These are phyloP conservation scores for Wickerhamiella musiphila DNA, from an alignment of 805 yeast genomes.

Conservation along the genomic window DNA sequence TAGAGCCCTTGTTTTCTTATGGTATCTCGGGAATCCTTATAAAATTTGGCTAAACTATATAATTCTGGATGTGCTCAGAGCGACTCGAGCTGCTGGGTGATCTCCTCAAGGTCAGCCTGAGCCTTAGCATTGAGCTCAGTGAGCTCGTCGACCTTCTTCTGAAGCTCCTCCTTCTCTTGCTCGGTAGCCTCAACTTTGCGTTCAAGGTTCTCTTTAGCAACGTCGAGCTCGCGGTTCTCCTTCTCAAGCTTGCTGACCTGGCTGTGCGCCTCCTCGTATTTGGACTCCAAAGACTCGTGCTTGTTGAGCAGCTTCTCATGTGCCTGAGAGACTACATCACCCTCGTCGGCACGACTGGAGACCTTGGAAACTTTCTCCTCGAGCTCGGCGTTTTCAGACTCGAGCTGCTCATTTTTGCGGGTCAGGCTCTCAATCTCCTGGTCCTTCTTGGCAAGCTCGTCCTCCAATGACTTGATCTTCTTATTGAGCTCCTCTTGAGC, in stretches of 20 bases:
- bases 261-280: slow-evolving; percentile 76
- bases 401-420: slow-evolving; percentile 80
- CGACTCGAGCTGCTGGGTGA: slow-evolving; percentile 84
- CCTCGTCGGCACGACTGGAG: slow-evolving; percentile 80
- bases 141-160: slow-evolving; percentile 78
- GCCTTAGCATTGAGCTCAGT: slow-evolving; percentile 66
- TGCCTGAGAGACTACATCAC: slow-evolving; percentile 70
- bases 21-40: too few relatives aligned
- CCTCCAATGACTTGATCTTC: slow-evolving; percentile 78
- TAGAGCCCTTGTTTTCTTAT: too few relatives aligned
- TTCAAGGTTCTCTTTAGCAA: slow-evolving; percentile 90
- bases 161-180: slow-evolving; percentile 80
- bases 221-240: slow-evolving; percentile 86
- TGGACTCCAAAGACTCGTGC: slow-evolving; percentile 75
- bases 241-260: slow-evolving; percentile 85
- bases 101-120: slow-evolving; percentile 88
- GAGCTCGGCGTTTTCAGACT: slow-evolving; percentile 56
- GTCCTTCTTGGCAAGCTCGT: slow-evolving; percentile 80
- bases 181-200: slow-evolving; percentile 86
- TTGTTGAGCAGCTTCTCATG: slow-evolving; percentile 86
- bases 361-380: slow-evolving; percentile 58
- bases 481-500: slow-evolving; percentile 75
- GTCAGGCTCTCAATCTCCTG: slow-evolving; percentile 86
- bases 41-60: too few relatives aligned
- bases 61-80: too few relatives aligned